Base-by-base conservation (phyloP, 2,329 filamentous ascomycete species). In the Apiospora aurea region DNA sequence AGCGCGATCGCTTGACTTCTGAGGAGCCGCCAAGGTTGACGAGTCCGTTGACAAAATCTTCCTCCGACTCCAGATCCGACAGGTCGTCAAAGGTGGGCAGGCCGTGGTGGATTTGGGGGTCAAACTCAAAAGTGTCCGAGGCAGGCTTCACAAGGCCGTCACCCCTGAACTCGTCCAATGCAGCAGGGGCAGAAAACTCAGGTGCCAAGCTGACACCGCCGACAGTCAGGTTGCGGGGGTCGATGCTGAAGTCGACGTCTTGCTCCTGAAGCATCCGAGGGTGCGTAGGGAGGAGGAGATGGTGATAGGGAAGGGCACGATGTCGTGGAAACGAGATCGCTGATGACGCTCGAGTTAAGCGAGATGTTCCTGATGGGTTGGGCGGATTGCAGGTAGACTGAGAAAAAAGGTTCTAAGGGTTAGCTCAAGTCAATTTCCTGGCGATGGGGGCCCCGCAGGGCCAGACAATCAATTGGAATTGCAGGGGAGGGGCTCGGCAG, bases 21-120 rank as follows among this genome's bases (percentile, higher is more conserved):
- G 66, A 68, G 29, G 41, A 47, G 38, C 81, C 82, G 72, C 82
- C 81, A 75, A 95, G 92, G 79, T 94, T 90, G 75, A 94, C 91
- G 11, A 97, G 88, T 71, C 89, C 88, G 80, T 90, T 92, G 77
- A 90, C 88, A 78, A 97, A 94, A 80, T 96, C 94, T 87, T 97
- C 94, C 78, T 97, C 95, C 0, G 93, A 95, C 81, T 97, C 95
- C 71, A 97, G 88, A 78, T 97, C 95, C 34, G 95, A 96, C 76
- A 97, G 90, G 75, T 94, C 93, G 81, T 97, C 94, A 77, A 97
- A 97, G 11, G 88, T 86, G 38, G 93, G 92, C 43, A 96, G 87
- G 34, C 89, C 89, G 84, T 88, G 85, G 76, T 86, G 84, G 34
- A 85, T 75, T n/a, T 82, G 80, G 68, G 83, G 78, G 75, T 82